phyloP scores from a whole-genome alignment of 2,329 filamentous ascomycete species.

The Verticillium isaacii region DNA sequence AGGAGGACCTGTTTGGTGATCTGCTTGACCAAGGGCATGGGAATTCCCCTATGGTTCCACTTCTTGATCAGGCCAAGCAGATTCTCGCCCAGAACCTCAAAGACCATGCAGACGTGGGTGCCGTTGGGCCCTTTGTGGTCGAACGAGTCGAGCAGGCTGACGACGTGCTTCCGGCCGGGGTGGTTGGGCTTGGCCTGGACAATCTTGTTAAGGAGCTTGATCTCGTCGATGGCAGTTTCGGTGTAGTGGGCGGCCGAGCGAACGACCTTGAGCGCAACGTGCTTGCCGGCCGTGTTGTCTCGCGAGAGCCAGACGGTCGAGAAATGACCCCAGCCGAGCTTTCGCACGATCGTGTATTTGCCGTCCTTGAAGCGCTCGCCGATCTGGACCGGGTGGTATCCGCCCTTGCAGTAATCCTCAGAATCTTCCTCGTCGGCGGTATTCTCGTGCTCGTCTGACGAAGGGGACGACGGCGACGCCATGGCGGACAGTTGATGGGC shows the following conservation, averaged over 20 bases:
- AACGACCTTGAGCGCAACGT: constrained; percentile 96
- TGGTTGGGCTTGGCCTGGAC: constrained; percentile 93
- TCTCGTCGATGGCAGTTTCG: constrained; percentile 97
- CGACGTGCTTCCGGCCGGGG: constrained; percentile 89
- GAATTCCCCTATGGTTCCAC: constrained; percentile 97
- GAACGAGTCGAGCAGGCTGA: constrained; percentile 93
- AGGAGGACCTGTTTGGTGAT: constrained; percentile 97
- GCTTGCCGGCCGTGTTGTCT: constrained; percentile 85
- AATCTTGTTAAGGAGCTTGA: constrained; percentile 95
- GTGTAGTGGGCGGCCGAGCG: constrained; percentile 97
- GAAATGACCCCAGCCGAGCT: constrained; percentile 97
- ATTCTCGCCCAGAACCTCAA: constrained; percentile 95
- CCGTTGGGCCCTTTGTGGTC: constrained; percentile 97
- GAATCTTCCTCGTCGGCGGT: constrained; percentile 98
- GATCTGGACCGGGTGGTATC: constrained; percentile 91
- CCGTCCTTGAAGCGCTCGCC: constrained; percentile 98
- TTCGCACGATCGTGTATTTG: constrained; percentile 92
- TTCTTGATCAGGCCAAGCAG: constrained; percentile 92
- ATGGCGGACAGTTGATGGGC: constrained; percentile 51
- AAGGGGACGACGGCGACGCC: constrained; percentile 74
- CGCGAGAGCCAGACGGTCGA: constrained; percentile 87
- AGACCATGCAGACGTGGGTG: constrained; percentile 98
- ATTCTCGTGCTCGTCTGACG: constrained; percentile 79
- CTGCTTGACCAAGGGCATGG: constrained; percentile 94
- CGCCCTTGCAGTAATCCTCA: constrained; percentile 98